Conservation (phyloP, 345 rosid genomes). For the Anastatica hierochuntica region DNA sequence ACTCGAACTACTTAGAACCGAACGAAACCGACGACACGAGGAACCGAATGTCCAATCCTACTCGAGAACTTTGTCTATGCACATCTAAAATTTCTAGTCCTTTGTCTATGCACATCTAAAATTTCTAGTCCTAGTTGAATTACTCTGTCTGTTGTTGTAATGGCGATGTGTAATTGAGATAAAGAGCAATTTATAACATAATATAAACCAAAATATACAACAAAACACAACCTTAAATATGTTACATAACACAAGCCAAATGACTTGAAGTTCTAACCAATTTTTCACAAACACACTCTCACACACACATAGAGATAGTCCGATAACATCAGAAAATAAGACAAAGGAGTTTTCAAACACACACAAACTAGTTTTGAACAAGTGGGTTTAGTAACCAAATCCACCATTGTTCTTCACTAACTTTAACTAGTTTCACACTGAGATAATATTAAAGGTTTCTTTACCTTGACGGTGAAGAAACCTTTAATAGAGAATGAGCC, state of each 20-base stretch:
- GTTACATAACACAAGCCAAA: constrained; percentile 12
- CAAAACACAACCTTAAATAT: neutral
- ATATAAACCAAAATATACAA: neutral
- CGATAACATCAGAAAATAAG: neutral
- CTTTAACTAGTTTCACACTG: constrained; percentile 7
- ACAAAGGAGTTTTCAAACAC: neutral
- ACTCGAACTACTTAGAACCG: too few species aligned
- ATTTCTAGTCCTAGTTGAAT: too few species aligned
- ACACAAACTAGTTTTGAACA: neutral
- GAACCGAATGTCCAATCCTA: too few species aligned
- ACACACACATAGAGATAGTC: neutral
- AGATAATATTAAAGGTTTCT: constrained; percentile 3
- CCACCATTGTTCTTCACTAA: constrained; percentile 21
- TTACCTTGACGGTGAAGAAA: constrained; percentile 1
- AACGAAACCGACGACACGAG: too few species aligned
- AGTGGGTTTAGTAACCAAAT: constrained; percentile 1
- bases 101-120: too few species aligned
- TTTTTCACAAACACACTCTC: constrained; percentile 3
- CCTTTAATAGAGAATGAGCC: constrained; percentile 28
- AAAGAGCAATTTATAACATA: neutral
- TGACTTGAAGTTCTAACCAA: neutral
- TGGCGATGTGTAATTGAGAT: too few species aligned
- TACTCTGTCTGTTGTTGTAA: too few species aligned
- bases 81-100: too few species aligned
- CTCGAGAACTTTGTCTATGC: too few species aligned